Evolutionary conservation across 1,284 basidiomycete genomes (phyloP).

Genomic region (Ganoderma multipileum): DNA sequence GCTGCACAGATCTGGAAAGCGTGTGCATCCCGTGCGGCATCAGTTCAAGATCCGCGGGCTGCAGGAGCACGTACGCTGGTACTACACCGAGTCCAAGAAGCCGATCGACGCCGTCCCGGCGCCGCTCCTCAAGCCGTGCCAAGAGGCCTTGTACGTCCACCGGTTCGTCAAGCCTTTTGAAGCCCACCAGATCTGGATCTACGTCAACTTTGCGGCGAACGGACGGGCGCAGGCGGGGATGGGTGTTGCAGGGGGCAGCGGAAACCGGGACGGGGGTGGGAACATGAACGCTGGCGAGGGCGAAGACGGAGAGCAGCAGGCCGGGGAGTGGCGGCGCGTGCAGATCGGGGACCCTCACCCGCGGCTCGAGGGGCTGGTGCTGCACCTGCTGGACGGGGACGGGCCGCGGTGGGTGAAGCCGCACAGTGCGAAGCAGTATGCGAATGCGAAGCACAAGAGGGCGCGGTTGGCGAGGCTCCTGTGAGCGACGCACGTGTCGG

Average conservation of each 20-base stretch:
- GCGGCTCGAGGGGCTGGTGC: conserved; percentile 19
- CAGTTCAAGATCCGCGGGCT: conserved; percentile 20
- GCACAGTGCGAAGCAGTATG: conserved; percentile 10
- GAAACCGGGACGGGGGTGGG: neutral
- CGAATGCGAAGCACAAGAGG: conserved; percentile 1
- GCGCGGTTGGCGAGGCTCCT: neutral
- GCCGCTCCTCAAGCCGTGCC: conserved; percentile 9
- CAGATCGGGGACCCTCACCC: conserved; percentile 11
- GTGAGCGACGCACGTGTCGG: neutral
- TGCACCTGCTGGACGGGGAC: conserved; percentile 15
- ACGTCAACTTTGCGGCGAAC: neutral
- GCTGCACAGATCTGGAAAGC: neutral
- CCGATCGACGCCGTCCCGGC: conserved; percentile 9
- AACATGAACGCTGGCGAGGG: neutral
- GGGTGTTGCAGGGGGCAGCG: neutral
- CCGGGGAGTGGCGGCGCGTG: conserved; percentile 5
- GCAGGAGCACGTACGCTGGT: conserved; percentile 12
- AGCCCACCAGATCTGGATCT: conserved; percentile 23
- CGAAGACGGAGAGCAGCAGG: neutral
- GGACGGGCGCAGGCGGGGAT: neutral
- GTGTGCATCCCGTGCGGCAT: conserved; percentile 6
- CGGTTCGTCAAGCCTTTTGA: neutral
- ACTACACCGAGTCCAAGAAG: conserved; percentile 6
- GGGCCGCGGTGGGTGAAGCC: conserved; percentile 22
- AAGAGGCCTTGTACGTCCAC: conserved; percentile 21